These are phyloP conservation scores for Xerophyta viscosa DNA, from an alignment of 106 monocot genomes.

Conservation along the genomic window DNA sequence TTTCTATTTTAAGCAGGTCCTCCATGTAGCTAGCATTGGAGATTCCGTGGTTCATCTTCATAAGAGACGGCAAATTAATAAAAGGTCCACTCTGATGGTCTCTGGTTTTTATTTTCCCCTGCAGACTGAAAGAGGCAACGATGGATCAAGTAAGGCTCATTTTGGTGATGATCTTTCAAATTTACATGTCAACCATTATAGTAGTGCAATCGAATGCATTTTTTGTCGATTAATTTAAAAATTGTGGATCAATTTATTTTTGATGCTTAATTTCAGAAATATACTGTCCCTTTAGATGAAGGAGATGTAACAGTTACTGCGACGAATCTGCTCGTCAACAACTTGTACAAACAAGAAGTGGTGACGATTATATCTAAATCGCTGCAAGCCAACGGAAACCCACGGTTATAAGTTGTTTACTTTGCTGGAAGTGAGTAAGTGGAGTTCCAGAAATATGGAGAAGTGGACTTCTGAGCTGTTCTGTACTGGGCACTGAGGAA, in stretches of 20 bases:
- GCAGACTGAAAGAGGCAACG: conserved; percentile 80
- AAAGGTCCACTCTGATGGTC: conserved; percentile 74
- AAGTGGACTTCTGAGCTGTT: no score
- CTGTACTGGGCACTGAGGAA: no score
- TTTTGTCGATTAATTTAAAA: no score
- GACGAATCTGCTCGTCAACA: conserved; percentile 93
- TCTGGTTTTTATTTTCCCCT: conserved; percentile 94
- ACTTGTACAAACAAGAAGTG: conserved; percentile 77
- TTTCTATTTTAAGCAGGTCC: conserved; percentile 26
- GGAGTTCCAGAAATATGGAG: no score
- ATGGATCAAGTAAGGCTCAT: conserved; percentile 58
- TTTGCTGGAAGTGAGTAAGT: no score
- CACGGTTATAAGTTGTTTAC: conserved; percentile 33
- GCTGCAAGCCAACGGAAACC: conserved; percentile 43
- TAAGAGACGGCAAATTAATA: conserved; percentile 56
- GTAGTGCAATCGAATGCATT: no score
- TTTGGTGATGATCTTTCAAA: conserved; percentile 27
- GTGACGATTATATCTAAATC: conserved; percentile 54
- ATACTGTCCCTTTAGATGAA: conserved; percentile 54
- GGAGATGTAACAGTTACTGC: conserved; percentile 79
- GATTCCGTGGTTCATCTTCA: conserved; percentile 87
- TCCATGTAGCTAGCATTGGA: conserved; percentile 82
- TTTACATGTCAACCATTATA: no score
- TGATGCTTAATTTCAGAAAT: conserved; percentile 25
- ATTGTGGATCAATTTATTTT: background rate